Percentiles rank a stretch among this genome's conserved stretches.
phyloP scores from a whole-genome alignment of 2,329 filamentous ascomycete species.

The Colletotrichum australisinense region DNA sequence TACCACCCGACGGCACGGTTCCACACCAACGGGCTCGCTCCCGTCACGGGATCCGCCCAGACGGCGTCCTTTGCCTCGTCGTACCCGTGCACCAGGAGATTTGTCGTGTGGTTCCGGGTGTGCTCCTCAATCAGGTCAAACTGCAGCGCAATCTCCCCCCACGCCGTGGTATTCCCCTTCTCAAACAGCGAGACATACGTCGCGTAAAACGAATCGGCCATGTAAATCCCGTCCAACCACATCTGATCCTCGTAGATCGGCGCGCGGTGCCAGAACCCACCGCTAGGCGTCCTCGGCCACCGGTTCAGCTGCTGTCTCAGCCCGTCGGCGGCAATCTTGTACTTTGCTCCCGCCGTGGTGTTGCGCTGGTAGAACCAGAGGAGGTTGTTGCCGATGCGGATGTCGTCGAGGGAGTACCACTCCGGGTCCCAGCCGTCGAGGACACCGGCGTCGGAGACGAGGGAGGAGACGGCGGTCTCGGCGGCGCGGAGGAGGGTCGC shows the following conservation, averaged over 20 bases:
- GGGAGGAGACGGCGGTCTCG: constrained; percentile 24
- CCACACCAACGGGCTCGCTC: constrained; percentile 65
- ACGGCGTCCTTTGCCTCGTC: constrained; percentile 58
- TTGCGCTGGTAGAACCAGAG: constrained; percentile 58
- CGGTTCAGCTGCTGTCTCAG: constrained; percentile 58
- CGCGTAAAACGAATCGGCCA: constrained; percentile 59
- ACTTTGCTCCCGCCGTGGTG: constrained; percentile 56
- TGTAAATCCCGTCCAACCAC: constrained; percentile 69
- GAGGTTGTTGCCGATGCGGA: constrained; percentile 64
- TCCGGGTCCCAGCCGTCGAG: constrained; percentile 58
- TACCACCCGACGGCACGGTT: constrained; percentile 67
- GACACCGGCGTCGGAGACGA: constrained; percentile 50
- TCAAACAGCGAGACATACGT: constrained; percentile 53
- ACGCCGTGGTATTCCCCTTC: constrained; percentile 50
- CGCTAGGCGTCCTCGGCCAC: constrained; percentile 60
- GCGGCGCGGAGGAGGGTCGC: constrained; percentile 10
- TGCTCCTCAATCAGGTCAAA: constrained; percentile 57
- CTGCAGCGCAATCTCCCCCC: constrained; percentile 57
- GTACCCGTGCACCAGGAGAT: constrained; percentile 65
- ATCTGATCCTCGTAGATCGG: constrained; percentile 61
- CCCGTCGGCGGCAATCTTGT: constrained; percentile 58
- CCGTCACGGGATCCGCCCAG: constrained; percentile 63
- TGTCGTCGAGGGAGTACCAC: constrained; percentile 63
- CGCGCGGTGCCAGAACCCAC: constrained; percentile 65
- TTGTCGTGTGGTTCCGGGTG: constrained; percentile 51